Percentiles rank a stretch among this genome's conserved stretches.
phyloP scores from a whole-genome alignment of 805 yeast species.

The Pichia gijzeniarum region DNA sequence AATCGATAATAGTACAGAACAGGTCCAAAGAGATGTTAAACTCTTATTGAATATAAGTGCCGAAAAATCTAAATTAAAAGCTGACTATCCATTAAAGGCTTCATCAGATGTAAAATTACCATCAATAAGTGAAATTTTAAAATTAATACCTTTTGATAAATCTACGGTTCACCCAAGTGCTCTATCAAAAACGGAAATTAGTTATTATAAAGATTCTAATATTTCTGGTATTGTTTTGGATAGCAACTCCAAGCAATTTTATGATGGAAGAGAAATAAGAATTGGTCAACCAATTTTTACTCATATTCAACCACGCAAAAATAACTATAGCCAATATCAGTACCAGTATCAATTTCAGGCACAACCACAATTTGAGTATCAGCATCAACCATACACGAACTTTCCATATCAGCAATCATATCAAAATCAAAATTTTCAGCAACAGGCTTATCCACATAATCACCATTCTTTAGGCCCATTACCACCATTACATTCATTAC shows the following conservation, averaged over 20 bases:
- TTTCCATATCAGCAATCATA: too few species aligned
- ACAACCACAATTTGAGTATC: background rate
- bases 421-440: too few species aligned
- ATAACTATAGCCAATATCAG: background rate
- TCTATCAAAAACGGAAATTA: conserved; percentile 10
- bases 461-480: too few species aligned
- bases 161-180: conserved; percentile 17
- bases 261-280: conserved; percentile 7
- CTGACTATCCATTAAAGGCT: conserved; percentile 10
- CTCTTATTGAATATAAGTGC: background rate
- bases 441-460: too few species aligned
- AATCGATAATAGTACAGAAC: background rate
- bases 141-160: conserved; percentile 15
- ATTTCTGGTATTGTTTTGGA: conserved; percentile 8
- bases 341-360: background rate
- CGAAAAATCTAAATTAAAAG: conserved; percentile 16
- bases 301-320: background rate
- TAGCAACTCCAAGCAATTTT: conserved; percentile 8
- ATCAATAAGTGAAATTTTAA: conserved; percentile 16
- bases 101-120: conserved; percentile 19
- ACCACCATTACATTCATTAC: too few species aligned
- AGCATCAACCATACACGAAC: background rate
- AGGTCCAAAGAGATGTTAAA: conserved; percentile 2
- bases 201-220: conserved; percentile 8
- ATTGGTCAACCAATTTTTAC: background rate